Percentiles rank a stretch among this genome's conserved stretches.
These are phyloP conservation scores for Neurospora tetraspora DNA, from an alignment of 495 filamentous ascomycete genomes.

Conservation along the genomic window DNA sequence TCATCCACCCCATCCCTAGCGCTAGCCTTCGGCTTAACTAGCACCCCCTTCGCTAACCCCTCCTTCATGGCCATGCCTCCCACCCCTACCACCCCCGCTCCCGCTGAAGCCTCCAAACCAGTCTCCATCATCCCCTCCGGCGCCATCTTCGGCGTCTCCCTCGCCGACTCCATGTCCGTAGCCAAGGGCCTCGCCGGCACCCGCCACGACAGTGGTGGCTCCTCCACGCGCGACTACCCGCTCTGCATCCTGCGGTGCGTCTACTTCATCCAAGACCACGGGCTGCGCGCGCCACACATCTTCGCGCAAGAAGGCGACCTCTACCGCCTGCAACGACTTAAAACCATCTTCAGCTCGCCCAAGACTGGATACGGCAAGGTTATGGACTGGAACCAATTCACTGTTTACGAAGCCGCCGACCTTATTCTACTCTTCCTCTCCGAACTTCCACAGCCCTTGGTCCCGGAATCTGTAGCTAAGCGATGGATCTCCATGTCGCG, in stretches of 20 bases:
- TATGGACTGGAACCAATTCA: conserved; percentile 28
- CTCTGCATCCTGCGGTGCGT: conserved; percentile 34
- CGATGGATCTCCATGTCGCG: conserved; percentile 31
- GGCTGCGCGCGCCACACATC: conserved; percentile 24
- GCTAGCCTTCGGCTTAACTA: neutral
- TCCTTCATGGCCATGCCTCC: neutral
- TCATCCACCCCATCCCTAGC: neutral
- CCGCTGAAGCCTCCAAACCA: conserved; percentile 1
- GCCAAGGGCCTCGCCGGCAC: conserved; percentile 30
- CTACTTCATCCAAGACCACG: conserved; percentile 29
- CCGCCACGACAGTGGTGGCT: conserved; percentile 24
- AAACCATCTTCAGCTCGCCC: conserved; percentile 22
- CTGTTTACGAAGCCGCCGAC: conserved; percentile 31
- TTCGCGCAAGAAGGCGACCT: conserved; percentile 28
- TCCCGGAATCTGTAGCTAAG: conserved; percentile 27
- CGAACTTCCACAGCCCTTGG: conserved; percentile 27
- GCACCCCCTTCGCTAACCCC: neutral
- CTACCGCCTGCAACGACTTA: conserved; percentile 22
- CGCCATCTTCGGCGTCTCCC: conserved; percentile 29
- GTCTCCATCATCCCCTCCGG: conserved; percentile 8
- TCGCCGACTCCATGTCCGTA: conserved; percentile 28
- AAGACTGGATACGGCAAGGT: conserved; percentile 30
- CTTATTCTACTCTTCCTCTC: conserved; percentile 30
- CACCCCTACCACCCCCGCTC: neutral
- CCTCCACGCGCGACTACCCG: conserved; percentile 31